Evolutionary conservation across 208 protist species (phyloP).

Genomic region (Leishmania tarentolae): DNA sequence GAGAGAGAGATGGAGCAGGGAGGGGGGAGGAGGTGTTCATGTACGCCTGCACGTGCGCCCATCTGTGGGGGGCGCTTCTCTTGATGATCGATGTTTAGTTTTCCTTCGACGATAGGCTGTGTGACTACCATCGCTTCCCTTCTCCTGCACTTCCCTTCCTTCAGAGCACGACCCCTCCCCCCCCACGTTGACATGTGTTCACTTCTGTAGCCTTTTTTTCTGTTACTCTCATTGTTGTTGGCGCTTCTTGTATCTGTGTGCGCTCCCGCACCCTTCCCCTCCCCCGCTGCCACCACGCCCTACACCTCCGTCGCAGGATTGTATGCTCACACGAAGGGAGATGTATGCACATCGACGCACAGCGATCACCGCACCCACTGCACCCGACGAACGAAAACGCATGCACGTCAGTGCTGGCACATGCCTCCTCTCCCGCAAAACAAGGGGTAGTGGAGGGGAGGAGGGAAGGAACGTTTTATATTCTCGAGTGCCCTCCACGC

Average conservation of each 20-base stretch:
- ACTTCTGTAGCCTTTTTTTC: neutral
- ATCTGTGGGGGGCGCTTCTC: neutral
- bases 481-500: neutral
- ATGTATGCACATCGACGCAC: neutral
- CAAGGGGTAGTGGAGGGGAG: neutral
- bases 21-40: neutral
- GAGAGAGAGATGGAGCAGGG: too few species aligned
- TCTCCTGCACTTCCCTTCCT: neutral
- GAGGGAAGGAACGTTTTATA: neutral
- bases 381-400: neutral
- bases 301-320: neutral
- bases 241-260: neutral
- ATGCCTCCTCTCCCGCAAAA: too few species aligned
- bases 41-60: too few species aligned
- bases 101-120: neutral
- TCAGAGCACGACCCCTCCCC: too few species aligned
- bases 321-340: neutral
- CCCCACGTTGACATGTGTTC: neutral
- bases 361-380: neutral
- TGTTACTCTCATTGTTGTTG: neutral
- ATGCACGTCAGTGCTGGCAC: neutral
- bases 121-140: neutral
- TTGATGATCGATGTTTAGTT: neutral
- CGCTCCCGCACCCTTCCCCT: neutral
- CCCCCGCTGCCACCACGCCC: neutral